Evolutionary conservation across 2,329 filamentous ascomycete genomes (phyloP).

Genomic region (Colletotrichum cordylinicola): DNA sequence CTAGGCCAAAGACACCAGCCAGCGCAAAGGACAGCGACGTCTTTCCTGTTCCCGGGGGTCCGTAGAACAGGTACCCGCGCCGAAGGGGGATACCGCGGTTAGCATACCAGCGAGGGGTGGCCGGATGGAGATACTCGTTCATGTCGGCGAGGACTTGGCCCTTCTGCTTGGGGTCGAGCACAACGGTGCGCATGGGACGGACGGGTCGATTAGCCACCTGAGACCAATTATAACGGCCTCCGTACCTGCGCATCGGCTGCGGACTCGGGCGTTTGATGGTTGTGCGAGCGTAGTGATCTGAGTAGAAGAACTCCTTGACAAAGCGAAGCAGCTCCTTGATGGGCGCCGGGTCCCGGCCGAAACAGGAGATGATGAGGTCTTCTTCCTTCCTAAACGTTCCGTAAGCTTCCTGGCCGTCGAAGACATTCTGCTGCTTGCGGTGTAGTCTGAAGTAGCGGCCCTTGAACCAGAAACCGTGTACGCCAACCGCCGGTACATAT

Average conservation of each 20-base stretch:
- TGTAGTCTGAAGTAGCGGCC: constrained; percentile 55
- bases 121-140: constrained; percentile 78
- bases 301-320: constrained; percentile 56
- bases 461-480: constrained; percentile 60
- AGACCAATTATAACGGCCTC: constrained; percentile 54
- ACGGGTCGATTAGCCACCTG: constrained; percentile 68
- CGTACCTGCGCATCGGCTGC: constrained; percentile 22
- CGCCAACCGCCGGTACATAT: constrained; percentile 59
- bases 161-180: constrained; percentile 73
- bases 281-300: constrained; percentile 60
- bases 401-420: constrained; percentile 37
- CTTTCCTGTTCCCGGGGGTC: constrained; percentile 78
- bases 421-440: constrained; percentile 49
- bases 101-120: constrained; percentile 75
- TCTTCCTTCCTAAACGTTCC: constrained; percentile 56
- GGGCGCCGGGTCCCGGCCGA: constrained; percentile 55
- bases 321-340: constrained; percentile 62
- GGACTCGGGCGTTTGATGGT: constrained; percentile 54
- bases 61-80: constrained; percentile 79
- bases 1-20: constrained; percentile 69
- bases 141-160: constrained; percentile 71
- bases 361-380: constrained; percentile 59
- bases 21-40: constrained; percentile 71
- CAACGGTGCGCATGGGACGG: constrained; percentile 76
- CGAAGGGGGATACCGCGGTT: constrained; percentile 78